Conservation (phyloP, 176 grass and related monocot species). For the Phyllostachys edulis region DNA sequence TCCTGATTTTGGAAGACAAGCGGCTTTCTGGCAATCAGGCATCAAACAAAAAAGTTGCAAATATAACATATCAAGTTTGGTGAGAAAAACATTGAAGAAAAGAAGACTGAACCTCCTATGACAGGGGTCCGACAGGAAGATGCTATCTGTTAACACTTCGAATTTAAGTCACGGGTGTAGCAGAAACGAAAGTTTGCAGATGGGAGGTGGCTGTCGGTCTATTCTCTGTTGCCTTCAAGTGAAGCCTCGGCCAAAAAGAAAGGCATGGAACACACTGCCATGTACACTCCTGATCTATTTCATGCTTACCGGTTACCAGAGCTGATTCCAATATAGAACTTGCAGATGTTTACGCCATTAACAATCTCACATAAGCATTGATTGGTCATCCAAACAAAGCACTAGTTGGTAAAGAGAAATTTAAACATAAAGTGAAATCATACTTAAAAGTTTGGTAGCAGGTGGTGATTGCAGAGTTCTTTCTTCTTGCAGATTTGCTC, state of each 20-base stretch:
- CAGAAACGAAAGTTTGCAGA: slow-evolving; percentile 35
- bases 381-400: background rate
- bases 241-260: slow-evolving; percentile 12
- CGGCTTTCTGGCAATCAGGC: slow-evolving; percentile 9
- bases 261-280: background rate
- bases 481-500: background rate
- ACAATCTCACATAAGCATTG: background rate
- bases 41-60: slow-evolving; percentile 8
- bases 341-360: background rate
- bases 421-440: background rate
- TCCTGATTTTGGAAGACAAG: slow-evolving; percentile 3
- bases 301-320: background rate
- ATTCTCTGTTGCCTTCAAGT: slow-evolving; percentile 31
- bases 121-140: slow-evolving; percentile 16
- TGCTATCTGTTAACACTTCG: slow-evolving; percentile 30
- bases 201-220: slow-evolving; percentile 31
- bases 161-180: slow-evolving; percentile 18
- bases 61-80: slow-evolving; percentile 30
- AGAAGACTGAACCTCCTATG: slow-evolving; percentile 7
- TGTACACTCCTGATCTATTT: background rate
- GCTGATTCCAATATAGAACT: background rate
- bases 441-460: slow-evolving; percentile 17
- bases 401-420: background rate
- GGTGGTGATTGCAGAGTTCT: background rate
- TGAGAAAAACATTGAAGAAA: slow-evolving; percentile 25